Evolutionary conservation across 768 basidiomycete genomes (phyloP).

Genomic region (Pleurotus eryngii): DNA sequence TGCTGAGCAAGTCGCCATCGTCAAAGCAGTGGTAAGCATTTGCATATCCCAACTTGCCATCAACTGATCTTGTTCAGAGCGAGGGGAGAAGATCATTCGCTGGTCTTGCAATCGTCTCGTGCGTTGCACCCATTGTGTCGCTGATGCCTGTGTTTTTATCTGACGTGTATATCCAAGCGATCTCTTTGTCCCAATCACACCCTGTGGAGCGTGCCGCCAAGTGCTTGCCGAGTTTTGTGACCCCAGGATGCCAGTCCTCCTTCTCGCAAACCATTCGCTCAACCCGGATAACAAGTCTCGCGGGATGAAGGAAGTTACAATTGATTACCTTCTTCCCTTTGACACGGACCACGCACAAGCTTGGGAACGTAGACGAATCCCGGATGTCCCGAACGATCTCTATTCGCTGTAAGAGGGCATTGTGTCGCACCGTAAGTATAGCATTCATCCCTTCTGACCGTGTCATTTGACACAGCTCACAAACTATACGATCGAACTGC

Average conservation of each 20-base stretch:
- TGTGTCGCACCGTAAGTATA: background rate
- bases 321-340: background rate
- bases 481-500: no score
- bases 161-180: background rate
- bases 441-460: no score
- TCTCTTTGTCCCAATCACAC: background rate
- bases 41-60: background rate
- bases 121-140: background rate
- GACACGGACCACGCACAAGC: background rate
- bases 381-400: background rate
- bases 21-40: background rate
- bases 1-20: background rate
- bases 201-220: background rate
- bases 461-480: no score
- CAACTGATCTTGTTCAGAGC: background rate
- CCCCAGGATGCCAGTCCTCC: background rate
- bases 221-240: slow-evolving; percentile 1
- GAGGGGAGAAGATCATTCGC: background rate
- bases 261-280: background rate
- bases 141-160: background rate
- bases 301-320: background rate
- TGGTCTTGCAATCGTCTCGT: background rate
- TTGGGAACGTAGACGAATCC: background rate
- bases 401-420: no score
- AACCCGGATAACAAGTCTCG: background rate